phyloP scores from a whole-genome alignment of 768 basidiomycete species.

The Russula ochroleuca region DNA sequence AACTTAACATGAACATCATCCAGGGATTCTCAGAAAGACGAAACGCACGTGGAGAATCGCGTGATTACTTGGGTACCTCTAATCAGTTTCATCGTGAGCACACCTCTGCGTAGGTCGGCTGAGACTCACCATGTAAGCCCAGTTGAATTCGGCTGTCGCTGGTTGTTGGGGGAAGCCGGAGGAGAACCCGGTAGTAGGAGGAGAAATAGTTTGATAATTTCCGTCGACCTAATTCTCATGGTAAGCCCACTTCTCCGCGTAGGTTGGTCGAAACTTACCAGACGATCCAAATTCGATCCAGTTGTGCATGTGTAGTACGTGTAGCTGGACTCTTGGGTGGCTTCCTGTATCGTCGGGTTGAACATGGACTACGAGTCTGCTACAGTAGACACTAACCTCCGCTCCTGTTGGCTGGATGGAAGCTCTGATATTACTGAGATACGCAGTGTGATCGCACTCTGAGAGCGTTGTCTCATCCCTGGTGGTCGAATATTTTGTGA shows the following conservation, averaged over 20 bases:
- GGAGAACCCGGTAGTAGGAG: not conserved
- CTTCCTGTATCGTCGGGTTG: not conserved
- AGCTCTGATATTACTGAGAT: not conserved
- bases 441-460: not conserved
- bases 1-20: not conserved
- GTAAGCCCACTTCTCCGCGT: not conserved
- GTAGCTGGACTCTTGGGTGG: not conserved
- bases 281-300: not conserved
- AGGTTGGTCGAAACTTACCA: not conserved
- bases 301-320: too few relatives aligned
- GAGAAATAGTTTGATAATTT: not conserved
- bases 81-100: not conserved
- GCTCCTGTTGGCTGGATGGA: not conserved
- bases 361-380: not conserved
- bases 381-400: not conserved
- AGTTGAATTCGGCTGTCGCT: not conserved
- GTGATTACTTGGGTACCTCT: not conserved
- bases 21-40: not conserved
- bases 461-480: too few relatives aligned
- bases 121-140: not conserved
- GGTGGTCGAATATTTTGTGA: not conserved
- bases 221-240: not conserved
- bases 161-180: not conserved
- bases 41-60: not conserved
- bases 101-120: not conserved